These are phyloP conservation scores for Ascosphaera apis DNA, from an alignment of 2,329 filamentous ascomycete species.

Conservation along the genomic window DNA sequence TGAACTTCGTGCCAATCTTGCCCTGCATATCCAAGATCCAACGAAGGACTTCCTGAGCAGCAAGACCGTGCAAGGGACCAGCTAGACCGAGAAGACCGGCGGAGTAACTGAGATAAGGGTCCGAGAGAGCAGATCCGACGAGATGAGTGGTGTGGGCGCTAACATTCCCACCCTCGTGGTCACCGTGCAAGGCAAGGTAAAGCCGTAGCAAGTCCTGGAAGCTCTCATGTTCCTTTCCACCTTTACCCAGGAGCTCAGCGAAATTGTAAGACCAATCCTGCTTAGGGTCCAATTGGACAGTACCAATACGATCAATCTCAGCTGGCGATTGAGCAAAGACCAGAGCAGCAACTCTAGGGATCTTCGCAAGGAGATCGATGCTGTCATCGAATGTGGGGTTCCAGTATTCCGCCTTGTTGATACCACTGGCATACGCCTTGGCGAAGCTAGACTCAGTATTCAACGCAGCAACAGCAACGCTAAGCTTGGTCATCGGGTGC, in stretches of 20 bases:
- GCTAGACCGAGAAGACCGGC: slow-evolving; percentile 88
- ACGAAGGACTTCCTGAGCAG: slow-evolving; percentile 87
- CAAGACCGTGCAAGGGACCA: slow-evolving; percentile 79
- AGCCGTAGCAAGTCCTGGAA: slow-evolving; percentile 89
- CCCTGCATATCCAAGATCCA: slow-evolving; percentile 96
- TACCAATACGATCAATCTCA: slow-evolving; percentile 49
- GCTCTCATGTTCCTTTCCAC: slow-evolving; percentile 61
- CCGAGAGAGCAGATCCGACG: slow-evolving; percentile 80
- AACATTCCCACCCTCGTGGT: slow-evolving; percentile 96
- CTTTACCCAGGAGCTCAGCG: slow-evolving; percentile 76
- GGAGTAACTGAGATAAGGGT: slow-evolving; percentile 89
- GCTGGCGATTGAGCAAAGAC: slow-evolving; percentile 65
- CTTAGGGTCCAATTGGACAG: slow-evolving; percentile 47
- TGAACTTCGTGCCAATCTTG: slow-evolving; percentile 53
- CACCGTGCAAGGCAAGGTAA: slow-evolving; percentile 88
- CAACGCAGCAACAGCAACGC: slow-evolving; percentile 82
- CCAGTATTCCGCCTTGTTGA: slow-evolving; percentile 97
- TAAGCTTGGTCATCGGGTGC: slow-evolving; percentile 96
- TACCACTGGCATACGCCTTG: slow-evolving; percentile 69
- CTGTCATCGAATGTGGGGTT: slow-evolving; percentile 92
- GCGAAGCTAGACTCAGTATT: slow-evolving; percentile 90
- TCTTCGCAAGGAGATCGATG: slow-evolving; percentile 83
- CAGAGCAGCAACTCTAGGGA: slow-evolving; percentile 88
- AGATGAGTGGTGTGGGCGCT: slow-evolving; percentile 89
- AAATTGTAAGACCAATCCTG: slow-evolving; percentile 99